These are phyloP conservation scores for Meripilus lineatus DNA, from an alignment of 1,284 basidiomycete genomes.

Conservation along the genomic window DNA sequence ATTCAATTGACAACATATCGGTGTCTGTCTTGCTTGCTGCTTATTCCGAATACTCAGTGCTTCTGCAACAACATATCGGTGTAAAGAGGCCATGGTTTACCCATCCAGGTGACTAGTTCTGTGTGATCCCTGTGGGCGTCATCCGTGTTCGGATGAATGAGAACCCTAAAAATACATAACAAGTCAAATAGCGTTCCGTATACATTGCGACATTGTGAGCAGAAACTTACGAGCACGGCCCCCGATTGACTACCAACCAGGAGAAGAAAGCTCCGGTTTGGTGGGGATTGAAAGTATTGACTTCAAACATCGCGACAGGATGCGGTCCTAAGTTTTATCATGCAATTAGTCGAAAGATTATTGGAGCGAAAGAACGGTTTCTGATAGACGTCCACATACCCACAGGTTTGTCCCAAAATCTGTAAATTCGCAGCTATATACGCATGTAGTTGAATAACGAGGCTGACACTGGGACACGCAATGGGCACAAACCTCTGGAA, in stretches of 20 bases:
- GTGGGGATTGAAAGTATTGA: conserved; percentile 61
- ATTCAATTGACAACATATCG: too few species aligned
- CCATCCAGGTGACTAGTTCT: conserved; percentile 66
- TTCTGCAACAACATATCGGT: conserved; percentile 16
- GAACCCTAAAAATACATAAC: conserved; percentile 49
- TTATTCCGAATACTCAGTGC: too few species aligned
- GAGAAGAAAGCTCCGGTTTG: conserved; percentile 64
- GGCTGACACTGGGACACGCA: too few species aligned
- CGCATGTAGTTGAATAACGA: background rate
- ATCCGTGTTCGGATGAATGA: conserved; percentile 71
- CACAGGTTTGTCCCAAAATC: conserved; percentile 58
- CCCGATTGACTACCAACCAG: conserved; percentile 60
- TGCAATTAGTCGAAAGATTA: background rate
- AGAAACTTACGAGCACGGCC: conserved; percentile 56
- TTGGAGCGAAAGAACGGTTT: background rate
- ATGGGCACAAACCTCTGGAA: conserved; percentile 68
- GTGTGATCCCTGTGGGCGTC: conserved; percentile 59
- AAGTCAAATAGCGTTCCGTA: background rate
- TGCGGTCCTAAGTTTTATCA: conserved; percentile 41
- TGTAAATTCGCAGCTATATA: conserved; percentile 55
- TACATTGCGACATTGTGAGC: background rate
- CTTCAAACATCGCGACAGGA: conserved; percentile 66
- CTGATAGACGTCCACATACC: conserved; percentile 32
- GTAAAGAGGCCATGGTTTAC: conserved; percentile 50
- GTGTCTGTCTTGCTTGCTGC: too few species aligned